phyloP scores from a whole-genome alignment of 2,329 filamentous ascomycete species.

The Xylariaceae sp. region DNA sequence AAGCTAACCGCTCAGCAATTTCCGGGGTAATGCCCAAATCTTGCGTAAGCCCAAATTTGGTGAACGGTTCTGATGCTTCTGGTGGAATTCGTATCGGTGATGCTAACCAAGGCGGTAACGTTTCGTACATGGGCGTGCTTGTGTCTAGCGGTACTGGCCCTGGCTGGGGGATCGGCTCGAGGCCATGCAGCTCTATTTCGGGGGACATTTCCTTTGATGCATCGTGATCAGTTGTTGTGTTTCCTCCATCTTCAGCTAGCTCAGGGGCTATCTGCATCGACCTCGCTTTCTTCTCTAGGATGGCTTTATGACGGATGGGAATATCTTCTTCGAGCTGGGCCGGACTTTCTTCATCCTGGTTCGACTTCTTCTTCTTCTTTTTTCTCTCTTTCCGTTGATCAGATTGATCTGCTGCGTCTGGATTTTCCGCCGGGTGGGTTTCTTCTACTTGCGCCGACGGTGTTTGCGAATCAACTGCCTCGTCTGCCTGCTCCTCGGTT shows the following conservation, averaged over 20 bases:
- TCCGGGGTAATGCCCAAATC: slow-evolving; percentile 58
- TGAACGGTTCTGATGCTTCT: slow-evolving; percentile 56
- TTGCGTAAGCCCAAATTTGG: slow-evolving; percentile 34
- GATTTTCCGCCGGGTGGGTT: slow-evolving; percentile 5
- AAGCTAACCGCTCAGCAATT: slow-evolving; percentile 56
- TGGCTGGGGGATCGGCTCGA: slow-evolving; percentile 79
- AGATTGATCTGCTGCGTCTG: slow-evolving; percentile 10
- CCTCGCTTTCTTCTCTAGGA: slow-evolving; percentile 53
- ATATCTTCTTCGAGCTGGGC: slow-evolving; percentile 20
- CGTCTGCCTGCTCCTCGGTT: not conserved
- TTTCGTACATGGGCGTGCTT: slow-evolving; percentile 64
- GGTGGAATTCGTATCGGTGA: slow-evolving; percentile 65
- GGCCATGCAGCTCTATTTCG: slow-evolving; percentile 55
- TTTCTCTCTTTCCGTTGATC: slow-evolving; percentile 27
- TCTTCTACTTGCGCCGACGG: not conserved
- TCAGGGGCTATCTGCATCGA: slow-evolving; percentile 47
- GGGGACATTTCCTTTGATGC: slow-evolving; percentile 11
- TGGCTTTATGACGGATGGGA: slow-evolving; percentile 40
- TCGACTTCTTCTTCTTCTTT: slow-evolving; percentile 25
- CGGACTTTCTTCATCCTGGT: slow-evolving; percentile 11
- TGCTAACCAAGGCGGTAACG: slow-evolving; percentile 75
- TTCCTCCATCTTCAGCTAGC: slow-evolving; percentile 31
- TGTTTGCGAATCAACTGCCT: slow-evolving; percentile 4
- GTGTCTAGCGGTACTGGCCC: slow-evolving; percentile 52
- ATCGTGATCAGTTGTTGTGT: slow-evolving; percentile 14